A percentile compares a stretch with the other conserved stretches of the same genome.
Evolutionary conservation across 2,329 filamentous ascomycete genomes (phyloP).

Genomic region (Xylaria digitata): DNA sequence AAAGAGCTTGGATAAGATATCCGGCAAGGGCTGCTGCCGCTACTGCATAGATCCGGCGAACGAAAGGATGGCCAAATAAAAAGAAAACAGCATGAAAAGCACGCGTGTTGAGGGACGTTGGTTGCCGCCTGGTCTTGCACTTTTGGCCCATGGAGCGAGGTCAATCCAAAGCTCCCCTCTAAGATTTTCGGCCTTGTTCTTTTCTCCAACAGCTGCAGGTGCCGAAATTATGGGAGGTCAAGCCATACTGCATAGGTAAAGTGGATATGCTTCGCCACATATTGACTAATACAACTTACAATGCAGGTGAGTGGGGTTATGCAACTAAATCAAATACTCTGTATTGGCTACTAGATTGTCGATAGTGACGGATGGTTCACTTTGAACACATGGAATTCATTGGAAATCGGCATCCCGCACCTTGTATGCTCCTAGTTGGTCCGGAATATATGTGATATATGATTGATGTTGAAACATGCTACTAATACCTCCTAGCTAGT

Average conservation of each 20-base stretch:
- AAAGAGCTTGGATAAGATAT: conserved; percentile 20
- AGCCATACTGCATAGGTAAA: conserved; percentile 23
- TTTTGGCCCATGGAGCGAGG: background rate
- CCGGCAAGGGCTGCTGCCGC: conserved; percentile 6
- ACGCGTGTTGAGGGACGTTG: conserved; percentile 11
- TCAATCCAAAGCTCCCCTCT: conserved; percentile 18
- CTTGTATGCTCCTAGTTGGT: background rate
- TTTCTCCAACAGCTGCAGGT: conserved; percentile 39
- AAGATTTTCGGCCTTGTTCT: conserved; percentile 42
- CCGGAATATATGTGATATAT: background rate
- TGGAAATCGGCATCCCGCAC: too few relatives aligned
- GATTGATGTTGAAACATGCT: background rate
- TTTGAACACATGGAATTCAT: too few relatives aligned
- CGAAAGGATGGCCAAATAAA: conserved; percentile 9
- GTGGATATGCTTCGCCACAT: background rate
- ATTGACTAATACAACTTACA: too few relatives aligned
- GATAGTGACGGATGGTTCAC: too few relatives aligned
- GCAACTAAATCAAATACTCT: too few relatives aligned
- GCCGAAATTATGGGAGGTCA: conserved; percentile 20
- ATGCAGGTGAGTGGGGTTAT: too few relatives aligned
- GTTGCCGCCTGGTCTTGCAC: conserved; percentile 7
- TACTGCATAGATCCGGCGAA: conserved; percentile 19
- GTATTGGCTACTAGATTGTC: too few relatives aligned
- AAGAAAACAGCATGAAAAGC: conserved; percentile 31
- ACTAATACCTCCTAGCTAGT: background rate